Evolutionary conservation across 1,139 yeast species (phyloP).

Genomic region (Diutina pseudorugosa): DNA sequence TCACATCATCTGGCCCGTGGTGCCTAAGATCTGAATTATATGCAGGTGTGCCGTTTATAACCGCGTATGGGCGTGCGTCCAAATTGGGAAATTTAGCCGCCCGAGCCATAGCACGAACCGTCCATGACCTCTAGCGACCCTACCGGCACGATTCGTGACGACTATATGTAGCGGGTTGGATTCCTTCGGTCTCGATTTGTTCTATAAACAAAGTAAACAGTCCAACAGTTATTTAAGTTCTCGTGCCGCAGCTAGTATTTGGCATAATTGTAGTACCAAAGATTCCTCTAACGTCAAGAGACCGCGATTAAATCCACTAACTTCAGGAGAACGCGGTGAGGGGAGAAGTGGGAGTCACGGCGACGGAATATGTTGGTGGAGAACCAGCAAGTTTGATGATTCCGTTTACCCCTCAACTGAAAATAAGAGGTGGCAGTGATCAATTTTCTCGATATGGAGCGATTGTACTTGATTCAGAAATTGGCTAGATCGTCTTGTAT

Average conservation of each 20-base stretch:
- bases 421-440: background rate
- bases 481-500: too few relatives aligned
- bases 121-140: background rate
- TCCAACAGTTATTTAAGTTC: too few relatives aligned
- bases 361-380: background rate
- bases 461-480: too few relatives aligned
- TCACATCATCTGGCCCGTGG: background rate
- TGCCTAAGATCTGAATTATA: background rate
- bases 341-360: background rate
- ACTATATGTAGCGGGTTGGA: too few relatives aligned
- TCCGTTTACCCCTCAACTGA: background rate
- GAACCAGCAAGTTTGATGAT: background rate
- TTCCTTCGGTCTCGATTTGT: too few relatives aligned
- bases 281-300: slow-evolving; percentile 3
- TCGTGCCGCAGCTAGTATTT: too few relatives aligned
- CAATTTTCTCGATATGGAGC: too few relatives aligned
- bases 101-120: background rate
- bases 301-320: slow-evolving; percentile 2
- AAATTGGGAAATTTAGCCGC: background rate
- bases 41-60: background rate
- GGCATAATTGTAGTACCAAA: background rate
- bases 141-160: too few relatives aligned
- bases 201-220: too few relatives aligned
- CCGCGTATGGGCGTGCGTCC: background rate
- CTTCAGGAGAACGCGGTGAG: background rate